Conservation (phyloP, 2,329 filamentous ascomycete species). For the Aspergillus texensis region DNA sequence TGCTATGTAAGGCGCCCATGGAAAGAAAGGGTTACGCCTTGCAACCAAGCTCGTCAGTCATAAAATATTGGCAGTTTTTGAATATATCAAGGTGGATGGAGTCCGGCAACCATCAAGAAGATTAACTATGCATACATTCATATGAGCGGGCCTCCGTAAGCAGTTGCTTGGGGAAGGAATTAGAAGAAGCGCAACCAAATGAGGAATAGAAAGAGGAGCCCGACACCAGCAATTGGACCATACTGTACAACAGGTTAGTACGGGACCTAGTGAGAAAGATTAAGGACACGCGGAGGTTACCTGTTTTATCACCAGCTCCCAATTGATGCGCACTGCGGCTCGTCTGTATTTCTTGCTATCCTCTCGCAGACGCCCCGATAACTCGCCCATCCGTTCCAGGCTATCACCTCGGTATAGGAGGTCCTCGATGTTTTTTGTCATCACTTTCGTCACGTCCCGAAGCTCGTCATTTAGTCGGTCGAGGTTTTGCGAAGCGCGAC, state of each 20-base stretch:
- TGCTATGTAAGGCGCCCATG: not conserved
- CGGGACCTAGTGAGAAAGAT: not conserved
- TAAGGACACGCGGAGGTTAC: conserved; percentile 40
- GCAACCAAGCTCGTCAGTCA: not conserved
- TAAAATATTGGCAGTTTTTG: conserved; percentile 1
- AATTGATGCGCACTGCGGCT: conserved; percentile 94
- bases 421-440: conserved; percentile 99
- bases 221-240: conserved; percentile 82
- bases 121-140: conserved; percentile 43
- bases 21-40: not conserved
- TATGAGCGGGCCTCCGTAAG: conserved; percentile 27
- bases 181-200: conserved; percentile 93
- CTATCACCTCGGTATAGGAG: conserved; percentile 92
- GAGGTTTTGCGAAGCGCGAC: conserved; percentile 86
- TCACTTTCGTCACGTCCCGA: conserved; percentile 96
- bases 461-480: conserved; percentile 96
- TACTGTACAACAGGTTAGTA: conserved; percentile 60
- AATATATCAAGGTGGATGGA: conserved; percentile 20
- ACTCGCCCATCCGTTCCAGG: conserved; percentile 94
- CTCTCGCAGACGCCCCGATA: conserved; percentile 82
- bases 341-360: conserved; percentile 93
- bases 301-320: conserved; percentile 94
- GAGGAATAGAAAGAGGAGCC: conserved; percentile 80
- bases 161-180: conserved; percentile 17
- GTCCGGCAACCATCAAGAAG: conserved; percentile 35